Evolutionary conservation across 2,329 filamentous ascomycete species (phyloP), one percentile per base, ranked within the genome.

Genomic region (Fusarium incarnatum): DNA sequence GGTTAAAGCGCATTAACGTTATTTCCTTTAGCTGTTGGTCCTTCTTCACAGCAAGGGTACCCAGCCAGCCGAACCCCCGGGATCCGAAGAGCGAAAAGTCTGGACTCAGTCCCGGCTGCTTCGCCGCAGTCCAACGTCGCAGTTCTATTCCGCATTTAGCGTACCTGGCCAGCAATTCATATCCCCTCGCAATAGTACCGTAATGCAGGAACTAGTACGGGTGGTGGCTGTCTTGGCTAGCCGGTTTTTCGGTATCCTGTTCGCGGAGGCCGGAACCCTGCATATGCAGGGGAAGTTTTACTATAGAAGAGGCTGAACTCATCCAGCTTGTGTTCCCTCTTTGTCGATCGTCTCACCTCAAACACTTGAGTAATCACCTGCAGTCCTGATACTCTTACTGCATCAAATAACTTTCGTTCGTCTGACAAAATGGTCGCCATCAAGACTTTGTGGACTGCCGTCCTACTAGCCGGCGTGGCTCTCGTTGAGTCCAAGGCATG

Each of bases 391-490:
- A 64, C 60, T 42, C 16, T 37, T 27, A 8, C 45, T 57, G 49
- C 37, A 48, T 37, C 42, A 28, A 16, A 3, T 13, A 6, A 7
- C 6, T 11, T 20, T 16, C 28, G 28, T 28, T 28, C 28, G 28
- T 28, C 34, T 12, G 8, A 30, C 27, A 9, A 5, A n/a, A 64
- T 68, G 65, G 65, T 64, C 22, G 23, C 30, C 23, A 27, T 64
- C 46, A 48, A 37, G 25, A 53, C 65, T 20, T n/a, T 68, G 12
- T 68, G 58, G 45, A 49, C 54, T 18, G 32, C 44, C 28, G 49
- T 54, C 40, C 41, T 68, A 2, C 45, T 68, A 9, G 54, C 45
- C n/a, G 42, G 53, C 4, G 53, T 54, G 12, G 49, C 42, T 32
- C 18, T 59, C 30, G 61, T 54, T 7, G 52, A 68, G 3, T 52